Evolutionary conservation across 2,329 filamentous ascomycete species (phyloP).

Genomic region (Pseudocercospora musae): DNA sequence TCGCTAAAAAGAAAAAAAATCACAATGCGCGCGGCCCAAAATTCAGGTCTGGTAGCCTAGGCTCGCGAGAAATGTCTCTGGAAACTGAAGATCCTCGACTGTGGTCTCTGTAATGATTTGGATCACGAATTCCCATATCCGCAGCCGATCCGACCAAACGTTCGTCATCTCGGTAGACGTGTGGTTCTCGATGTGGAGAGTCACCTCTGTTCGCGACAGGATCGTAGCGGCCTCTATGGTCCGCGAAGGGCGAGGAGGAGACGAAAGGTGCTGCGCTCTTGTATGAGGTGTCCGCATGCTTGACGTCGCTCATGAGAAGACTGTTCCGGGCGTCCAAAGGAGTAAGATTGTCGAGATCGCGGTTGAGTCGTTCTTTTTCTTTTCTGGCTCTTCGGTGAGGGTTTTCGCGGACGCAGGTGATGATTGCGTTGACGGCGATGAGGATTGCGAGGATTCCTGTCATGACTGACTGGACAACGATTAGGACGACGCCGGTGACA

Average conservation of each 20-base stretch:
- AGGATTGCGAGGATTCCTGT: constrained; percentile 81
- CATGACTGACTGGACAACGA: constrained; percentile 82
- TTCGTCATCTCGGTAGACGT: constrained; percentile 22
- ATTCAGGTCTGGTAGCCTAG: constrained; percentile 30
- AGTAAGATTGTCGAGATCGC: constrained; percentile 77
- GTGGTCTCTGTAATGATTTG: constrained; percentile 11
- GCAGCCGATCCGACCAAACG: constrained; percentile 33
- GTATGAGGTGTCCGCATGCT: constrained; percentile 32
- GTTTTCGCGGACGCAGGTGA: constrained; percentile 79
- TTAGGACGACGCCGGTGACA: constrained; percentile 85
- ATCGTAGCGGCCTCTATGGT: constrained; percentile 34
- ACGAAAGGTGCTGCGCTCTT: constrained; percentile 32
- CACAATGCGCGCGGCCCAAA: constrained; percentile 21
- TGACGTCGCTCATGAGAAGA: constrained; percentile 68
- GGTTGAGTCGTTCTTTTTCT: constrained; percentile 77
- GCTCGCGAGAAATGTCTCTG: constrained; percentile 21
- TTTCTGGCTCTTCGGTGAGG: constrained; percentile 85
- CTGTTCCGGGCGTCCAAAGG: constrained; percentile 84
- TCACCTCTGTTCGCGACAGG: constrained; percentile 30
- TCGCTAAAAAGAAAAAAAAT: neutral
- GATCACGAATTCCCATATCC: constrained; percentile 28
- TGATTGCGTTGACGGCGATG: constrained; percentile 84
- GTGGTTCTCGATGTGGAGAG: constrained; percentile 4
- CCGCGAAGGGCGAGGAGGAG: constrained; percentile 29
- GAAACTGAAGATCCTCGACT: constrained; percentile 14